Evolutionary conservation across 1,284 basidiomycete species (phyloP), one percentile per base, ranked within the genome.

Genomic region (Trichosporon asahii): DNA sequence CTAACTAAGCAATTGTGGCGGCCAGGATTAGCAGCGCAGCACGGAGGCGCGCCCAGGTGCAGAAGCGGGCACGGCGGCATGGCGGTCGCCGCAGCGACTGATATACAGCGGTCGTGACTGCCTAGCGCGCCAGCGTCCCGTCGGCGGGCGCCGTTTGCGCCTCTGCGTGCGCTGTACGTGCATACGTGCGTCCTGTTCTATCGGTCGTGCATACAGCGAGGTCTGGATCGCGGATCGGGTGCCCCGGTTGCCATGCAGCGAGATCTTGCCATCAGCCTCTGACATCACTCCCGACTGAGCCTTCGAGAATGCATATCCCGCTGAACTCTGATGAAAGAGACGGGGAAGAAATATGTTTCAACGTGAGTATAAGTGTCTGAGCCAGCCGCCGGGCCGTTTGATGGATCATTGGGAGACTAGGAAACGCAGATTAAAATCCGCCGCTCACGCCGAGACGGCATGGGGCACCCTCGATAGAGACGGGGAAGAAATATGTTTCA

Each of bases 271-370:
- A 61, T 61, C 57, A 33, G 57, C 27, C 27, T 31, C 57, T 61
- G 57, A 61, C 57, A 61, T 61, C 57, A 61, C 18, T 33, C 12
- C 57, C 57, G 57, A 61, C 57, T 31, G 15, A 33, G 49, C 49
- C 23, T 53, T 53, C 21, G 9, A 61, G 57, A 61, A 61, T 14
- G 57, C 15, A 61, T 8, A 31, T 61, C 57, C 57, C 57, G 57
- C 27, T 61, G 57, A 61, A 61, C 57, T 31, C 27, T 61, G 55
- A 60, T 60, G 57, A 31, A 31, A 18, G 27, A 31, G 57, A 61
- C 27, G 57, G 57, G 57, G 57, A 61, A 61, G 27, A 18, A 61
- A 31, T 31, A 8, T 33, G 49, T 53, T 53, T 53, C 49, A 53
- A n/a, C 9, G 23, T 53, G 23, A 53, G 23, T 2, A n/a, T 53